Conservation (phyloP, 1,284 basidiomycete genomes). For the Sporisorium reilianum region DNA sequence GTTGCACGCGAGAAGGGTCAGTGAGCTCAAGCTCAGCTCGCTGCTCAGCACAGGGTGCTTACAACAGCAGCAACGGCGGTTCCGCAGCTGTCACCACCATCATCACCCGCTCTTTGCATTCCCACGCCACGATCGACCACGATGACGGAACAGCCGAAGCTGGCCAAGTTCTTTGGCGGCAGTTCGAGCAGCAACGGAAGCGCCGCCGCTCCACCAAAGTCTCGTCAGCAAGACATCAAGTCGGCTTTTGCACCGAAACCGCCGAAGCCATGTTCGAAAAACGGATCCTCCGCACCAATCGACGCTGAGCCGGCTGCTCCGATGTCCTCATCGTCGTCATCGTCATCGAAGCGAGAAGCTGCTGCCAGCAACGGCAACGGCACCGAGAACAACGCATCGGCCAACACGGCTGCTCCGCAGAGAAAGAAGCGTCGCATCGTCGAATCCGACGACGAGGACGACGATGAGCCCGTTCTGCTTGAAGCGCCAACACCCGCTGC, state of each 20-base stretch:
- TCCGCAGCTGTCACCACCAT: background rate
- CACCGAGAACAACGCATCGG: background rate
- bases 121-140: background rate
- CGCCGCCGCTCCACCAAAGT: constrained; percentile 6
- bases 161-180: constrained; percentile 47
- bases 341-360: constrained; percentile 13
- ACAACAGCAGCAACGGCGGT: background rate
- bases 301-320: background rate
- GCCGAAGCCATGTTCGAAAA: background rate
- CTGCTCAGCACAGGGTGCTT: constrained; percentile 1
- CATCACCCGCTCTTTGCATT: background rate
- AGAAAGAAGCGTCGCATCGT: constrained; percentile 67
- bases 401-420: constrained; percentile 10
- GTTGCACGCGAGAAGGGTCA: constrained; percentile 15
- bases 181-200: constrained; percentile 10
- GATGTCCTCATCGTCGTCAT: background rate
- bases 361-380: constrained; percentile 11
- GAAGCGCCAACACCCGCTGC: background rate
- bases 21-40: background rate
- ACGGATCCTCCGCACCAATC: background rate
- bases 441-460: constrained; percentile 67
- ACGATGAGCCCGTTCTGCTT: constrained; percentile 43
- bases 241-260: constrained; percentile 58
- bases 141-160: constrained; percentile 48
- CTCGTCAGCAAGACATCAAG: constrained; percentile 54